phyloP scores from a whole-genome alignment of 2,329 filamentous ascomycete genomes.

The Aspergillus sclerotialis region DNA sequence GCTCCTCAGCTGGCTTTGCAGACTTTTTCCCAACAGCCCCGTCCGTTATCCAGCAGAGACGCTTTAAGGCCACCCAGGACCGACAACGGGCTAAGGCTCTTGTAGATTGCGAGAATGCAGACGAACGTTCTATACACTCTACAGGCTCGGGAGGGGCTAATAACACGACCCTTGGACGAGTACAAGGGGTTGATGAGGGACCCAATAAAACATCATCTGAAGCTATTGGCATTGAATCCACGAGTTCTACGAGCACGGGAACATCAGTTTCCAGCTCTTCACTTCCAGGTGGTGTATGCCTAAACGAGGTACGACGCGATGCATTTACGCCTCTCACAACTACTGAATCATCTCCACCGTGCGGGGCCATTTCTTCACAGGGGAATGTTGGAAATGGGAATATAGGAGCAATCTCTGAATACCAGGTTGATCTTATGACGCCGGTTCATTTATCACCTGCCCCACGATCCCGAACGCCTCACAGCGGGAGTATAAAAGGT shows the following conservation, averaged over 20 bases:
- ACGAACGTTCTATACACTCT: conserved; percentile 8
- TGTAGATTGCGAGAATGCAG: conserved; percentile 13
- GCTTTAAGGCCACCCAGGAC: conserved; percentile 46
- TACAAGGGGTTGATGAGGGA: conserved; percentile 8
- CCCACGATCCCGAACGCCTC: conserved; percentile 44
- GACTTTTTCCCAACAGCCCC: conserved; percentile 80
- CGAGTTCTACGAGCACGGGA: conserved; percentile 63
- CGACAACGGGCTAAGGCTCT: conserved; percentile 53
- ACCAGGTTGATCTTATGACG: conserved; percentile 28
- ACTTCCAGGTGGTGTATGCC: conserved; percentile 48
- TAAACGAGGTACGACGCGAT: conserved; percentile 46
- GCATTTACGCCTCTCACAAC: conserved; percentile 61
- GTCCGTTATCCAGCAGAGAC: conserved; percentile 49
- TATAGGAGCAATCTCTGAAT: conserved; percentile 17
- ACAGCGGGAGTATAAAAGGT: conserved; percentile 48
- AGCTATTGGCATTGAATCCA: conserved; percentile 62
- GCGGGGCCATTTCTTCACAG: conserved; percentile 50
- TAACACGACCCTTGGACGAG: conserved; percentile 8
- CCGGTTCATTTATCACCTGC: conserved; percentile 39
- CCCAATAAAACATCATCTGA: conserved; percentile 11
- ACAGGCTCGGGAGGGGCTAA: conserved; percentile 6
- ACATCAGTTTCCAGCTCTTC: conserved; percentile 65
- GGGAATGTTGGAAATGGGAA: conserved; percentile 31
- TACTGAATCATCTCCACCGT: conserved; percentile 57
- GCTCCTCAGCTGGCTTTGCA: conserved; percentile 72